Base-by-base conservation (phyloP, 1,284 basidiomycete species). In the Earliella scabrosa region DNA sequence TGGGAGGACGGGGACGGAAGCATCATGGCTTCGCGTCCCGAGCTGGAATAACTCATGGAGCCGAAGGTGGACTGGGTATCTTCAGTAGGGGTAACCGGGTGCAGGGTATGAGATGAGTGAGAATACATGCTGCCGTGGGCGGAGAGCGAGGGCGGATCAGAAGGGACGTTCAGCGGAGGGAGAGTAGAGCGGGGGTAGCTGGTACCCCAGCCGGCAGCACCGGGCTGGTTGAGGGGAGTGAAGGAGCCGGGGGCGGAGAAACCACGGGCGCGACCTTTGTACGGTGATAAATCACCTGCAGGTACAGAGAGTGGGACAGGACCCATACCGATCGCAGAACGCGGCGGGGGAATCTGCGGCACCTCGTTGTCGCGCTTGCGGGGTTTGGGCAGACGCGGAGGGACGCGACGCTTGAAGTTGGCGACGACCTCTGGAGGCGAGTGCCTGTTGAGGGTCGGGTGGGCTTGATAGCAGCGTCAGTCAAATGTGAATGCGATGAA, bases 391-490 rank as follows among this genome's bases (percentile, higher is more conserved):
- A 86, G 84, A 71, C 93, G 92, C 34, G 93, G 93, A n/a, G 92
- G 93, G 1, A 95, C 93, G 64, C 93, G 90, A 53, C 93, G 90
- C 75, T 95, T 95, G 79, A 95, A 95, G 73, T 90, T 91, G 54
- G 92, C 87, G 50, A 95, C 90, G 52, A 93, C 88, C 62, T 93
- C 92, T 49, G 90, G 82, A 9, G 90, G 86, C 1, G 93, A 95
- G 71, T 91, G 87, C 56, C 93, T 86, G 73, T 92, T 92, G 66
- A 95, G 84, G 46, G 89, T 92, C 11, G 91, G 91, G 66, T 95
- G 93, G 9, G 93, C 92, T 95, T 24, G 40, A 61, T 24, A 46
- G n/a, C n/a, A 50, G 58, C 16, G 14, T 7, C 16, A 16, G n/a
- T 56, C 31, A 31, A 26, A 32, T 59, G 52, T 53, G 61, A 58